These are phyloP conservation scores for Starmera dryadoides DNA, from an alignment of 805 yeast species.

Conservation along the genomic window DNA sequence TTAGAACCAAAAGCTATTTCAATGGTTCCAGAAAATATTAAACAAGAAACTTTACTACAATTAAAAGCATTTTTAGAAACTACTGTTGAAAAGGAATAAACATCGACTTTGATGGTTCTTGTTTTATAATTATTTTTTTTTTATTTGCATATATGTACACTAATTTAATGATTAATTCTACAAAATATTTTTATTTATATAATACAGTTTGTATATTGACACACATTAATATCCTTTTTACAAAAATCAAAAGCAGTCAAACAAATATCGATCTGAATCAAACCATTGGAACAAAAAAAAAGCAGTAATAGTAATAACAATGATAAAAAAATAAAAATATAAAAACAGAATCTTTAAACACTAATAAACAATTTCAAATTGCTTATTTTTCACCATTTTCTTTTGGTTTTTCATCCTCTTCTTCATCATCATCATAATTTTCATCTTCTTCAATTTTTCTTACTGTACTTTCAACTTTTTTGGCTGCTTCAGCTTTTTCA, in stretches of 20 bases:
- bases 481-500: conserved; percentile 11
- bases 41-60: conserved; percentile 47
- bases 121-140: background rate
- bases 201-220: background rate
- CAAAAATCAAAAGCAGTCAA: no score
- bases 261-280: no score
- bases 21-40: conserved; percentile 61
- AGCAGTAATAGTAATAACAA: conserved; percentile 1
- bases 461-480: conserved; percentile 28
- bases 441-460: conserved; percentile 34
- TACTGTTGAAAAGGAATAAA: conserved; percentile 32
- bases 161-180: no score
- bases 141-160: no score
- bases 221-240: background rate
- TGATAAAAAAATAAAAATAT: background rate
- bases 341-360: no score
- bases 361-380: no score
- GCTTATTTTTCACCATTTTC: conserved; percentile 7
- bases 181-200: background rate
- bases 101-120: background rate
- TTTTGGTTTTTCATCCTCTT: conserved; percentile 23
- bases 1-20: conserved; percentile 63
- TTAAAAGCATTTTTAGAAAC: conserved; percentile 53
- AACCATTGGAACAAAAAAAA: background rate
- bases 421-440: conserved; percentile 31